Conservation (phyloP, 768 basidiomycete genomes). For the Crepidotus variabilis region DNA sequence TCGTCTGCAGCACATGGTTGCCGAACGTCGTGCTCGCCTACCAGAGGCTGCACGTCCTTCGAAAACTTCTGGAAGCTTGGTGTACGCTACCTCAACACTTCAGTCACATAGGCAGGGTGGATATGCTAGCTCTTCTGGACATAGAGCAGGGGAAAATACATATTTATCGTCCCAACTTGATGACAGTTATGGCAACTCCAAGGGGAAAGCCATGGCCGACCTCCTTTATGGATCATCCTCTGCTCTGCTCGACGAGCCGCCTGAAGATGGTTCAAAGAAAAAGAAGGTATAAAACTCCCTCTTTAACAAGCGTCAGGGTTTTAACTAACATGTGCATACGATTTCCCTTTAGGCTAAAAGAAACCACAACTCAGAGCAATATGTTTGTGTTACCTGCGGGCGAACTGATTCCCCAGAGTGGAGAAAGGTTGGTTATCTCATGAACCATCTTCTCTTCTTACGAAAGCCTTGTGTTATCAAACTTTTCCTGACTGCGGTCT, state of each 20-base stretch:
- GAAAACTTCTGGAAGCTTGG: constrained; percentile 20
- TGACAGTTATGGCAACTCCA: not conserved
- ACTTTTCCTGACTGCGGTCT: too few relatives aligned
- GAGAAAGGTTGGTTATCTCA: constrained; percentile 61
- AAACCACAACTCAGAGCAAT: constrained; percentile 51
- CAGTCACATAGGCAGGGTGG: constrained; percentile 9
- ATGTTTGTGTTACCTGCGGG: constrained; percentile 91
- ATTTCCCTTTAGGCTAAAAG: constrained; percentile 39
- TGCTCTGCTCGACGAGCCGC: constrained; percentile 34
- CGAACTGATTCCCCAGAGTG: constrained; percentile 96
- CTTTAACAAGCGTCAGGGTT: not conserved
- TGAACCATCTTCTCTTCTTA: not conserved
- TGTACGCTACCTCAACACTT: constrained; percentile 34
- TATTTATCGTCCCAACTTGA: not conserved
- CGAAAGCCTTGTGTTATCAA: constrained; percentile 1
- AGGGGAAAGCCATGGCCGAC: constrained; percentile 1
- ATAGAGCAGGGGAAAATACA: not conserved
- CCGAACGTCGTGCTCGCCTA: constrained; percentile 32
- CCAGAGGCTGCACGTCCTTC: constrained; percentile 21
- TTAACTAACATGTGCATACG: not conserved
- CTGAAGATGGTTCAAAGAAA: constrained; percentile 52
- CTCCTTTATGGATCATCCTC: constrained; percentile 10
- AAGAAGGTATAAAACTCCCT: constrained; percentile 48
- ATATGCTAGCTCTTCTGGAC: constrained; percentile 3
- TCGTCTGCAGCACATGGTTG: constrained; percentile 60